These are phyloP conservation scores for Hyaloscypha finlandica DNA, from an alignment of 495 filamentous ascomycete genomes.

Conservation along the genomic window DNA sequence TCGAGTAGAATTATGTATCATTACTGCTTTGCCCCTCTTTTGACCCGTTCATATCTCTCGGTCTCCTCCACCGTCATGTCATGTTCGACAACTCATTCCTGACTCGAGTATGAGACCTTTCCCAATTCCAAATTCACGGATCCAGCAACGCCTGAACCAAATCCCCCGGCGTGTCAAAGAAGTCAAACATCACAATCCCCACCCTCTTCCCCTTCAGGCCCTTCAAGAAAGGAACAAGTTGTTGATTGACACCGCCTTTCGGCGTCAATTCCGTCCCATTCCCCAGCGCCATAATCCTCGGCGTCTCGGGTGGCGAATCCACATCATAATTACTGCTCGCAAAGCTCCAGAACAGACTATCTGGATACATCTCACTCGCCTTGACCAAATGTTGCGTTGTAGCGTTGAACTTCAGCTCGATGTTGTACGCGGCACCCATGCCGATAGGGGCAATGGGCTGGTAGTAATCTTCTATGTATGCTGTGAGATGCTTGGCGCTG, in stretches of 20 bases:
- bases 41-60: too few relatives aligned
- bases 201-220: slow-evolving; percentile 90
- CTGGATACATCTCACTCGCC: slow-evolving; percentile 32
- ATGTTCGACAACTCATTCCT: too few relatives aligned
- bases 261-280: slow-evolving; percentile 42
- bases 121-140: not conserved
- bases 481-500: slow-evolving; percentile 35
- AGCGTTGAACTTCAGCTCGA: slow-evolving; percentile 46
- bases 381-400: slow-evolving; percentile 36
- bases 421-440: slow-evolving; percentile 38
- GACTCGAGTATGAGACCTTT: too few relatives aligned
- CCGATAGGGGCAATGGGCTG: slow-evolving; percentile 33
- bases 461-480: slow-evolving; percentile 50
- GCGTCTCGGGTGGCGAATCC: slow-evolving; percentile 45
- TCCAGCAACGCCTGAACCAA: slow-evolving; percentile 16
- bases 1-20: too few relatives aligned
- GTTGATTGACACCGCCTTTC: slow-evolving; percentile 66
- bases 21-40: too few relatives aligned
- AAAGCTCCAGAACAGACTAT: slow-evolving; percentile 53
- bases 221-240: slow-evolving; percentile 88
- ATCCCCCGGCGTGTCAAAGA: slow-evolving; percentile 46
- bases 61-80: too few relatives aligned
- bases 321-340: slow-evolving; percentile 46
- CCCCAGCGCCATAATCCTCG: slow-evolving; percentile 50
- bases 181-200: slow-evolving; percentile 62